A percentile compares a stretch with the other conserved stretches of the same genome.
Evolutionary conservation across 129 eudicot genomes (phyloP).

Genomic region (Cynara cardunculus): DNA sequence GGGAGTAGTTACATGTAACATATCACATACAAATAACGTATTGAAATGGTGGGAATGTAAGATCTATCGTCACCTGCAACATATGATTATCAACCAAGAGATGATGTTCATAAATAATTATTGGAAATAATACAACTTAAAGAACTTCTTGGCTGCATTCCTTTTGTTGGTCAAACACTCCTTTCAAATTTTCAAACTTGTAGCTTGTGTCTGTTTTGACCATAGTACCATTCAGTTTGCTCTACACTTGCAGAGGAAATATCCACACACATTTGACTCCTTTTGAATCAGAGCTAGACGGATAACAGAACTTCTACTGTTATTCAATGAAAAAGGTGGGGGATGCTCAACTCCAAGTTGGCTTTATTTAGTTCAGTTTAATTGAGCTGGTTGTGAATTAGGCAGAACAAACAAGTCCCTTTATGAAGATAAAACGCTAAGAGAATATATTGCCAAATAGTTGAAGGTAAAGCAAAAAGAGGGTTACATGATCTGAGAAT

Average conservation of each 20-base stretch:
- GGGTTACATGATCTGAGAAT: conserved; percentile 22
- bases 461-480: conserved; percentile 17
- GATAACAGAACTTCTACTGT: too few species aligned
- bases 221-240: neutral
- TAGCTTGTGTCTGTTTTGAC: conserved; percentile 5
- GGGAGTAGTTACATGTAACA: conserved; percentile 9
- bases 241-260: neutral
- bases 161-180: neutral
- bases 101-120: too few species aligned
- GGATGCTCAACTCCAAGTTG: too few species aligned
- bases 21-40: too few species aligned
- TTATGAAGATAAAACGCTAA: neutral
- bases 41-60: neutral
- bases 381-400: too few species aligned
- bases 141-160: neutral
- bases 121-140: conserved; percentile 8
- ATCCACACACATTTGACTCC: neutral
- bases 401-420: too few species aligned
- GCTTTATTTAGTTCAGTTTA: too few species aligned
- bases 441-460: conserved; percentile 20
- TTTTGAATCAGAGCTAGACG: too few species aligned
- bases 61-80: neutral
- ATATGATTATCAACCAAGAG: too few species aligned
- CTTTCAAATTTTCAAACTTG: neutral
- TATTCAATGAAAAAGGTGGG: too few species aligned